phyloP scores from a whole-genome alignment of 441 rosid genomes.

The Euphorbia celastroides region DNA sequence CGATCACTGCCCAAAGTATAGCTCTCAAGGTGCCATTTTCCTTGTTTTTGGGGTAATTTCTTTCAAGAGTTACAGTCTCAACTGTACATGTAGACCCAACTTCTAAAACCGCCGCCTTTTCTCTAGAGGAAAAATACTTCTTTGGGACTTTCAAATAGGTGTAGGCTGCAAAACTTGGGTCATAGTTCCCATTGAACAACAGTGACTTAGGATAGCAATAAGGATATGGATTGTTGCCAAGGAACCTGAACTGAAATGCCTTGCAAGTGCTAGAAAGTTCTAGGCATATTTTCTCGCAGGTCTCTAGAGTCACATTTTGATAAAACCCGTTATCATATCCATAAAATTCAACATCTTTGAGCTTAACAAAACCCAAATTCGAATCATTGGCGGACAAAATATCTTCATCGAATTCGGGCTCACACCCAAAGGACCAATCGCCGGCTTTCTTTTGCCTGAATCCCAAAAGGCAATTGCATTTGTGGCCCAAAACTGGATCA shows the following conservation, averaged over 20 bases:
- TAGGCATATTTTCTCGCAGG: conserved; percentile 20
- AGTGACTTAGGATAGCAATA: conserved; percentile 21
- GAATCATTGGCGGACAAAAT: not conserved
- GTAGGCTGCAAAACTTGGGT: conserved; percentile 14
- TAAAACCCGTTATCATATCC: conserved; percentile 16
- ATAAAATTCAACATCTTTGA: conserved; percentile 22
- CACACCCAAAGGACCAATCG: conserved; percentile 24
- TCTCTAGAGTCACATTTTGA: conserved; percentile 5
- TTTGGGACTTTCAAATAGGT: conserved; percentile 27
- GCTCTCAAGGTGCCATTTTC: not conserved
- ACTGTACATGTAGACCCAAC: not conserved
- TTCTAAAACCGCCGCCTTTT: not conserved
- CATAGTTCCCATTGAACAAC: conserved; percentile 19
- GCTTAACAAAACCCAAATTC: conserved; percentile 4
- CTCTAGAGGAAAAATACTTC: not conserved
- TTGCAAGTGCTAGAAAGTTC: conserved; percentile 17
- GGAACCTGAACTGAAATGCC: conserved; percentile 19
- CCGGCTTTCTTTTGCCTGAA: conserved; percentile 1
- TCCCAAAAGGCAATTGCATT: conserved; percentile 22
- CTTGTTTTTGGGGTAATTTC: conserved; percentile 8
- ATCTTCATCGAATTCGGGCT: conserved; percentile 9
- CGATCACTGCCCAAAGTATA: conserved; percentile 9
- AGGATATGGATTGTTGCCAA: not conserved
- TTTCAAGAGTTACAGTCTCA: not conserved
- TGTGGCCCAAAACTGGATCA: conserved; percentile 6